Conservation (phyloP, 176 grass and related monocot genomes). For the maize (Zea mays) region Zm-B73-REFERENCE-NAM-5.0 NC_050096.1:42038001-42038500, state of each 20-base stretch:
- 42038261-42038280: constrained; percentile 32
- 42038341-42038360: constrained; percentile 98
- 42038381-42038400: constrained; percentile 99
- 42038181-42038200: constrained; percentile 89
- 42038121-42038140: constrained; percentile 97
- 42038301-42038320: background rate
- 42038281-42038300: constrained; percentile 11
- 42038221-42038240: constrained; percentile 99
- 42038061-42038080: constrained; percentile 99
- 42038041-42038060: constrained; percentile 99
- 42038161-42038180: constrained; percentile 99
- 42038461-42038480: constrained; percentile 97
- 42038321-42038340: constrained; percentile 31
- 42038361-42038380: constrained; percentile 98
- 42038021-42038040: constrained; percentile 38
- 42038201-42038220: constrained; percentile 94
- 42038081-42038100: constrained; percentile 97
- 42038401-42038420: constrained; percentile 98
- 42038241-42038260: constrained; percentile 47
- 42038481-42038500: constrained; percentile 94
- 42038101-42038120: constrained; percentile 99
- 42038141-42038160: constrained; percentile 93
- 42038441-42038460: constrained; percentile 97
- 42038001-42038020: constrained; percentile 15
- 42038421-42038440: constrained; percentile 99